Base-by-base conservation (phyloP, 2,329 filamentous ascomycete genomes). In the Trichoderma sp. region DNA sequence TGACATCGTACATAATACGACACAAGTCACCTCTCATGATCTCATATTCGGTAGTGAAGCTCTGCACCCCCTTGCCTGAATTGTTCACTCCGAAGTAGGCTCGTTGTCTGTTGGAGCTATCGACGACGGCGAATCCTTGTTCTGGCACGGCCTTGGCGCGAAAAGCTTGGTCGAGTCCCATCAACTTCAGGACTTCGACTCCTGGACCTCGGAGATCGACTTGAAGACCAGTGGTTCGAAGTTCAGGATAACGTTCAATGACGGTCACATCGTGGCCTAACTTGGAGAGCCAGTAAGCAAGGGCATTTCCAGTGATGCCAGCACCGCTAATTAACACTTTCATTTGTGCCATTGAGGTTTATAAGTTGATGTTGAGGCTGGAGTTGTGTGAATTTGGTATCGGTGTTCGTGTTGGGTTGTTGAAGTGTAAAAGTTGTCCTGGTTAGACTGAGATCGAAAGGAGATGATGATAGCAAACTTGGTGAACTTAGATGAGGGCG, bases 1-100 rank as follows among this genome's bases (percentile, higher is more conserved):
- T 76, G 1, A 78, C 74, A 34, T 80, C 80, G 32, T 85, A 82
- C 0, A 89, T 71, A 2, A 89, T 74, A 1, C 75, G 76, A 14
- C 82, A 84, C 34, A 89, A 73, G 68, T 88, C 85, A 0, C 85
- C 86, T 9, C 87, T 80, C 82, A 89, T 84, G 62, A 89, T 88
- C 77, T 89, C 87, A 47, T 83, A 84, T 26, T 89, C 86, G 0
- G 80, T 82, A 0, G 85, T 85, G 28, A 87, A 80, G 24, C 76
- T 79, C 36, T 58, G 53, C 7, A 47, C 18, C 26, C 39, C 64
- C 62, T 61, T 72, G 24, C 14, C 67, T 36, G 39, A 65, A 4
- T 53, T 72, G 58, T 26, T 62, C 9, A 14, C 72, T 79, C 34
- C 77, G 75, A 63, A 86, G 79, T 3, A 79, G 78, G 21, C 83